Base-by-base conservation (phyloP, 306 rosid genomes). In the Prunus mongolica region DNA sequence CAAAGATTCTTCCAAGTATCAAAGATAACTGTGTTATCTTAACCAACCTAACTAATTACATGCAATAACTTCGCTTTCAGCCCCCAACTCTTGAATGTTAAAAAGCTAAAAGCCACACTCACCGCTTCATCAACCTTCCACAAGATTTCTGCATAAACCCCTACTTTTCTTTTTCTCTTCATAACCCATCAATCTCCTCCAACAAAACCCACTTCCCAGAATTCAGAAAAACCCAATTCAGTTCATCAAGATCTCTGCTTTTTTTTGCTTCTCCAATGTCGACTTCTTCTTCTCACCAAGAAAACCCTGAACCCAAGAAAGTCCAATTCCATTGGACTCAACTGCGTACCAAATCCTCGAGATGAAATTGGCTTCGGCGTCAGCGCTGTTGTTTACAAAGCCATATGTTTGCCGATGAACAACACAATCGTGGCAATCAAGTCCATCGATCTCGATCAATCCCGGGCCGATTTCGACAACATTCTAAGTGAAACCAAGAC, bases 311-410 rank as follows among this genome's bases (percentile, higher is more conserved):
- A 27, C 41, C 79, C 20, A 71, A 38, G 67, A 79, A 74, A 50
- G 65, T 82, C 67, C 91, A 85, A 25, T 92, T 75, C 75, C 97
- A 18, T 9, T 90, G 20, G 88, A 86, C 75, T 3, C 88, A 0
- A 58, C 14, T 60, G 78, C 85, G 44, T 90, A 87, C 80, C 46
- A 49, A 32, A 56, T 87, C 20, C 57, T 87, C 8, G 68, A 74
- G n/a, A n/a, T 3, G 85, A 90, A 67, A 87, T 93, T 20, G 92
- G 96, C 2, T 78, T 55, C 2, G 92, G 89, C 2, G 76, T 73
- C 14, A 84, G 87, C 57, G 89, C 90, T 16, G 3, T 84, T 6
- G 93, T 92, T 22, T 92, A 87, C 84, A 90, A 88, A 45, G 96
- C 97, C 24, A 10, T 80, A 1, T 88, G 96, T 50, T 18, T 83